Evolutionary conservation across 192 early-diverging fungal species (phyloP).

Genomic region (Linnemannia zychae): DNA sequence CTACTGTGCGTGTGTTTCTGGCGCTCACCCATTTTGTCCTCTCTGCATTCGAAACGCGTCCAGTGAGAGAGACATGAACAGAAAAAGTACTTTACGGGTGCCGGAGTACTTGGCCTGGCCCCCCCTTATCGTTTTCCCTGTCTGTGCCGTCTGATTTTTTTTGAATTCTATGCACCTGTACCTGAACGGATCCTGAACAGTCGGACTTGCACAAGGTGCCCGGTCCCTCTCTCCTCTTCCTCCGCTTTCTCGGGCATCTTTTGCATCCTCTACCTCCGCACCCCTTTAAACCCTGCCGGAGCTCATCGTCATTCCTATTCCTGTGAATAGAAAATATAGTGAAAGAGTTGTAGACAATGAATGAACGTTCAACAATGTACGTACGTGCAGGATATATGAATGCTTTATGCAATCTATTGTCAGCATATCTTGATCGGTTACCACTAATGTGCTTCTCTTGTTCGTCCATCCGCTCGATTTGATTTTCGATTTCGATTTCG

Average conservation of each 20-base stretch:
- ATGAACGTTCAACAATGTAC: no score
- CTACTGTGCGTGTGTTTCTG: not conserved
- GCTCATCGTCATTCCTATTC: no score
- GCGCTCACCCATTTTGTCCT: not conserved
- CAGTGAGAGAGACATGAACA: not conserved
- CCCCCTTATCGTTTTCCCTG: not conserved
- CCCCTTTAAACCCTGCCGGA: no score
- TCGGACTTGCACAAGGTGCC: not conserved
- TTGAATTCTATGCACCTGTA: not conserved
- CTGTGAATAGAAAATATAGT: no score
- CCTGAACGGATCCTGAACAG: no score
- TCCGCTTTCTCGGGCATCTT: not conserved
- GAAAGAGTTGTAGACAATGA: no score
- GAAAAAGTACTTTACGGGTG: not conserved
- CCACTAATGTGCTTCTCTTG: no score
- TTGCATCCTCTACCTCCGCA: no score
- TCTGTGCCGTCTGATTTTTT: not conserved
- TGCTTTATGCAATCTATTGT: not conserved
- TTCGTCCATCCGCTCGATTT: no score
- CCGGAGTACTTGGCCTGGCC: slow-evolving; percentile 4
- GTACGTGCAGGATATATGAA: not conserved
- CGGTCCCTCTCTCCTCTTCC: not conserved
- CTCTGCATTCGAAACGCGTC: not conserved
- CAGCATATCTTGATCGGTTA: not conserved
- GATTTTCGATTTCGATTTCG: no score